Percentiles rank a stretch among this genome's conserved stretches.
phyloP scores from a whole-genome alignment of 2,329 filamentous ascomycete genomes.

The Bertia moriformis region DNA sequence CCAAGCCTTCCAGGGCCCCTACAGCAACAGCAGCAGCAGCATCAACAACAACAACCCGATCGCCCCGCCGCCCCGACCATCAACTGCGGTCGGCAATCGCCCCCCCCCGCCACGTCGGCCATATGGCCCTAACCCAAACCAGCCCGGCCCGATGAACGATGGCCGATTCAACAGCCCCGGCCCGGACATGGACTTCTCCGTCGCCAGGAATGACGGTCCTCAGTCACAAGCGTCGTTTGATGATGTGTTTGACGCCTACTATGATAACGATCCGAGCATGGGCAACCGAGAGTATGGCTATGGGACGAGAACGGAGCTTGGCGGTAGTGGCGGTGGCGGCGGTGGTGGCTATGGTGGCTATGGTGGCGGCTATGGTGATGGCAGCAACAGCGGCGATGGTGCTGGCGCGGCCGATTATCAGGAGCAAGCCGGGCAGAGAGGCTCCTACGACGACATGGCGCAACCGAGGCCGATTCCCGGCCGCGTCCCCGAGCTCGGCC shows the following conservation, averaged over 20 bases:
- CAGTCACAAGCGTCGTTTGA: too few relatives aligned
- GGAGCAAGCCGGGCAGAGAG: conserved; percentile 15
- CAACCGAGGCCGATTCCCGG: conserved; percentile 18
- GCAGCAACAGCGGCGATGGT: conserved; percentile 28
- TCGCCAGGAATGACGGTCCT: too few relatives aligned
- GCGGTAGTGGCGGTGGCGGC: too few relatives aligned
- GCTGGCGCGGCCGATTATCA: too few relatives aligned
- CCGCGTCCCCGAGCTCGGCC: conserved; percentile 40
- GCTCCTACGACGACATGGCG: conserved; percentile 33
- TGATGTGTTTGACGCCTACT: too few relatives aligned
- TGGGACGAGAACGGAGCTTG: too few relatives aligned
- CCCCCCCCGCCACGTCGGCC: not conserved
- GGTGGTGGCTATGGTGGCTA: conserved; percentile 22
- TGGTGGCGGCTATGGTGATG: conserved; percentile 11
- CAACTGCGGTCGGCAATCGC: not conserved
- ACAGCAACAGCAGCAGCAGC: not conserved
- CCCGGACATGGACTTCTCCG: too few relatives aligned
- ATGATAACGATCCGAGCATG: too few relatives aligned
- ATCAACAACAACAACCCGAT: not conserved
- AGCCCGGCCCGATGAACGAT: too few relatives aligned
- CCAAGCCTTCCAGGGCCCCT: conserved; percentile 28
- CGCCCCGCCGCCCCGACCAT: not conserved
- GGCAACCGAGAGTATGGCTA: too few relatives aligned
- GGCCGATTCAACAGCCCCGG: too few relatives aligned
- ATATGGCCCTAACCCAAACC: too few relatives aligned